A percentile compares a stretch with the other conserved stretches of the same genome.
phyloP scores from a whole-genome alignment of 2,329 filamentous ascomycete species.

The Diaporthe nobilis region DNA sequence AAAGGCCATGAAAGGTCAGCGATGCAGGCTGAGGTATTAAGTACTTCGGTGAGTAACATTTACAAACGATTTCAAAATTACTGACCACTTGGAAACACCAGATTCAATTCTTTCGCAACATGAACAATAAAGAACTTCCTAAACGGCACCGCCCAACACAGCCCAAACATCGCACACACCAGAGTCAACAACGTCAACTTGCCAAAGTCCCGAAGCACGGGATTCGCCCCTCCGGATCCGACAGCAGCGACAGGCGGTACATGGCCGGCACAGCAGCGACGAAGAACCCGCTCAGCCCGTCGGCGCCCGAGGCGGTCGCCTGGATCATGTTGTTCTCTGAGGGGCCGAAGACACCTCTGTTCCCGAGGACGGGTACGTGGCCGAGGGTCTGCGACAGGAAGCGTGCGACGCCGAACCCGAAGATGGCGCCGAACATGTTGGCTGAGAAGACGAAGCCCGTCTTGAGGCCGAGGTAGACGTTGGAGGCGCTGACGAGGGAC shows the following conservation, averaged over 20 bases:
- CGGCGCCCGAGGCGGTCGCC: background rate
- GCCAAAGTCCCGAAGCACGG: background rate
- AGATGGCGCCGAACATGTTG: background rate
- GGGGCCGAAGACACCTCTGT: background rate
- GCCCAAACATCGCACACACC: background rate
- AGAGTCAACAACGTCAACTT: background rate
- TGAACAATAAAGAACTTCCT: background rate
- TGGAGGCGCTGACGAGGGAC: background rate
- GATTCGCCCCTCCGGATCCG: background rate
- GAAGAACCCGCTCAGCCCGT: background rate
- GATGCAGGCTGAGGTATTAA: background rate
- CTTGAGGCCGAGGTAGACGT: background rate
- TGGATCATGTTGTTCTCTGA: slow-evolving; percentile 3
- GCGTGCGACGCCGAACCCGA: background rate
- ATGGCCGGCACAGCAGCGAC: background rate
- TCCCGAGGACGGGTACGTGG: background rate
- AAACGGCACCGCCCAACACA: background rate
- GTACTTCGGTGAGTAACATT: background rate
- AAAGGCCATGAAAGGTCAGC: background rate
- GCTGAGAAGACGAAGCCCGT: slow-evolving; percentile 4
- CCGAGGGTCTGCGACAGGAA: background rate
- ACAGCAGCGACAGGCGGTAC: background rate
- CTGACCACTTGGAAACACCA: background rate
- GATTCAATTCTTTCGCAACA: background rate
- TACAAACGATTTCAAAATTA: background rate